Evolutionary conservation across 2,329 filamentous ascomycete genomes (phyloP).

Genomic region (Bisporella sp.): DNA sequence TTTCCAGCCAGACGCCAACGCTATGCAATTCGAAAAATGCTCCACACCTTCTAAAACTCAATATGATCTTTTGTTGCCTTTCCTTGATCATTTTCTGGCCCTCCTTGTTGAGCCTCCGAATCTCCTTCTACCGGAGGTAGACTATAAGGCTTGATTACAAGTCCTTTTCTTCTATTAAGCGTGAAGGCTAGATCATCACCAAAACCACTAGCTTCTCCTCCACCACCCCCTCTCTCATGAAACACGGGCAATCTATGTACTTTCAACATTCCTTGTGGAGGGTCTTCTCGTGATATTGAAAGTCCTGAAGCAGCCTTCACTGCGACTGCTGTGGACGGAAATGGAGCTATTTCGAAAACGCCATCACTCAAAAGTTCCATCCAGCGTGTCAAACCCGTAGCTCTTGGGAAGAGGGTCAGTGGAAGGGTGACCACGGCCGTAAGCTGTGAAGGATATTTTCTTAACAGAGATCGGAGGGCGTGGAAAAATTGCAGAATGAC

Average conservation of each 20-base stretch:
- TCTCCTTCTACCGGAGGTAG: conserved; percentile 81
- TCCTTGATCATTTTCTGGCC: conserved; percentile 21
- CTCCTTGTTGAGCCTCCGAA: conserved; percentile 28
- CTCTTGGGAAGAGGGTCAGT: conserved; percentile 70
- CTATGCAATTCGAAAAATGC: background rate
- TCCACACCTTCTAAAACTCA: conserved; percentile 21
- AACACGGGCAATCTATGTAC: conserved; percentile 78
- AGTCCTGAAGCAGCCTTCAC: conserved; percentile 40
- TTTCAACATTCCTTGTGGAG: conserved; percentile 78
- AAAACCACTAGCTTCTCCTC: conserved; percentile 56
- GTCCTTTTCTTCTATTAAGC: conserved; percentile 69
- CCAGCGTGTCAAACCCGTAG: conserved; percentile 72
- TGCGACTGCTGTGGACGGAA: conserved; percentile 47
- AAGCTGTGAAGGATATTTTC: conserved; percentile 55
- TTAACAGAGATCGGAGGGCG: conserved; percentile 65
- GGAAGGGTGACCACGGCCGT: conserved; percentile 74
- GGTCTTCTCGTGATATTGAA: conserved; percentile 57
- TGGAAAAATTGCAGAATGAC: conserved; percentile 78
- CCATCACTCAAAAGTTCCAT: conserved; percentile 80
- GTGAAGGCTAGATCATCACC: conserved; percentile 88
- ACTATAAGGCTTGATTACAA: conserved; percentile 83
- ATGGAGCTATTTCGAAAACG: conserved; percentile 74
- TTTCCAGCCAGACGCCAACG: background rate
- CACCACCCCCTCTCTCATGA: conserved; percentile 82
- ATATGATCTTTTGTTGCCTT: conserved; percentile 27